A percentile compares a stretch with the other conserved stretches of the same genome.
phyloP scores from a whole-genome alignment of 2,329 filamentous ascomycete species.

The Penicillium sclerotigenum region DNA sequence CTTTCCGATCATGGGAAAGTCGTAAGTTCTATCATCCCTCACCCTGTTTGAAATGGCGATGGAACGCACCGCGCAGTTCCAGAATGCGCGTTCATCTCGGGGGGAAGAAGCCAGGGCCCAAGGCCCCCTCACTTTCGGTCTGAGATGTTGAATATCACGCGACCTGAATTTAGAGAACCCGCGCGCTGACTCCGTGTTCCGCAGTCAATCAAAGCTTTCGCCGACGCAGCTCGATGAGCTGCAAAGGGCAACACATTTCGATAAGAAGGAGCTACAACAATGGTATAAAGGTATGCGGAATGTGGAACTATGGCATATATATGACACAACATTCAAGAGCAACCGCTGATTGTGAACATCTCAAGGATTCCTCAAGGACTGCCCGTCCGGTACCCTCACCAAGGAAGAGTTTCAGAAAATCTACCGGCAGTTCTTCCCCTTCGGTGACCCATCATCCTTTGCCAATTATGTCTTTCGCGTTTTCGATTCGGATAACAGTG shows the following conservation, averaged over 20 bases:
- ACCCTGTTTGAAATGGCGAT: not conserved
- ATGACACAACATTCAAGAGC: not conserved
- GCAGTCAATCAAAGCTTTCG: constrained; percentile 95
- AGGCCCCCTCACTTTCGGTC: not conserved
- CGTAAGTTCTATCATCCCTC: constrained; percentile 29
- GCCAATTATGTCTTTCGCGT: constrained; percentile 99
- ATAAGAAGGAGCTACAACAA: constrained; percentile 99
- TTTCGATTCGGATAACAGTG: constrained; percentile 95
- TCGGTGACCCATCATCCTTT: constrained; percentile 94
- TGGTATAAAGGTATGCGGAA: constrained; percentile 91
- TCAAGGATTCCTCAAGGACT: constrained; percentile 94
- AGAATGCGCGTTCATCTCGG: not conserved
- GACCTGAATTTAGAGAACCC: not conserved
- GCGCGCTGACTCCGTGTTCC: not conserved
- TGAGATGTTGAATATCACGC: not conserved
- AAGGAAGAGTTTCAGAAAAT: constrained; percentile 99
- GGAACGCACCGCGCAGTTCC: not conserved
- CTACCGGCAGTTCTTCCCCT: constrained; percentile 98
- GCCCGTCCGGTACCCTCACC: constrained; percentile 90
- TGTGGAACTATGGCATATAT: not conserved
- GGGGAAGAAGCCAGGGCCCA: not conserved
- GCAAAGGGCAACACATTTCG: constrained; percentile 95
- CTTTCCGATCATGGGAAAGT: constrained; percentile 36
- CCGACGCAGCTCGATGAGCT: constrained; percentile 93
- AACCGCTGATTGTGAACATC: constrained; percentile 14